Percentiles rank a stretch among this genome's conserved stretches.
These are phyloP conservation scores for Chamaecrista fasciculata DNA, from an alignment of 306 rosid genomes.

Conservation along the genomic window DNA sequence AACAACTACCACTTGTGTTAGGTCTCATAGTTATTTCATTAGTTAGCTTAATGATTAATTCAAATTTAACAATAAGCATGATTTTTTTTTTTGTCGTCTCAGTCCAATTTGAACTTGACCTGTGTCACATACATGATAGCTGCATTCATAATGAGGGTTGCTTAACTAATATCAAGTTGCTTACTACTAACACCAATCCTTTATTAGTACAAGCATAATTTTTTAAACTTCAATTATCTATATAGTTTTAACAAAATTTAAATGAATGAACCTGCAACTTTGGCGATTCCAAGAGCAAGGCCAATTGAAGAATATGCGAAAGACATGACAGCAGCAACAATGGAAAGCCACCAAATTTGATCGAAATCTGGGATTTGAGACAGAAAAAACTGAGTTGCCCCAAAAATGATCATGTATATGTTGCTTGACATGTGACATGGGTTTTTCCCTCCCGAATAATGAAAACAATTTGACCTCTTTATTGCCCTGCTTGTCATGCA, in stretches of 20 bases:
- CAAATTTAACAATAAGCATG: too few species aligned
- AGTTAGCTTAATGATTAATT: too few species aligned
- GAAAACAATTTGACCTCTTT: constrained; percentile 49
- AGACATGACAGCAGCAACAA: constrained; percentile 62
- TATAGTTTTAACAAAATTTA: neutral
- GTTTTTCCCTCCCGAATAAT: constrained; percentile 30
- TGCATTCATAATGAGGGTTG: too few species aligned
- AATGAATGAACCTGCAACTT: constrained; percentile 57
- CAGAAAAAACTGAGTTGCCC: constrained; percentile 36
- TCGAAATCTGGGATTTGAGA: constrained; percentile 66
- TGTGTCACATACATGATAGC: too few species aligned
- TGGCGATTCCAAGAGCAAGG: constrained; percentile 51
- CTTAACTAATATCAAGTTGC: too few species aligned
- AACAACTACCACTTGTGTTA: too few species aligned
- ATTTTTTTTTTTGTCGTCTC: too few species aligned
- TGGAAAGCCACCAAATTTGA: constrained; percentile 72
- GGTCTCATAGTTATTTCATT: too few species aligned
- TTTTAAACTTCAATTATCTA: too few species aligned
- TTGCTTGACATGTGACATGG: constrained; percentile 58
- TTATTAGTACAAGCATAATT: too few species aligned
- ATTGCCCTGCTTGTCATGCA: constrained; percentile 70
- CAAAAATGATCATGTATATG: constrained; percentile 46
- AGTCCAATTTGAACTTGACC: too few species aligned
- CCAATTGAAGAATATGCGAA: constrained; percentile 59
- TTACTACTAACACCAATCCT: too few species aligned